Evolutionary conservation across 306 rosid genomes (phyloP).

Genomic region (Aeschynomene evenia): DNA sequence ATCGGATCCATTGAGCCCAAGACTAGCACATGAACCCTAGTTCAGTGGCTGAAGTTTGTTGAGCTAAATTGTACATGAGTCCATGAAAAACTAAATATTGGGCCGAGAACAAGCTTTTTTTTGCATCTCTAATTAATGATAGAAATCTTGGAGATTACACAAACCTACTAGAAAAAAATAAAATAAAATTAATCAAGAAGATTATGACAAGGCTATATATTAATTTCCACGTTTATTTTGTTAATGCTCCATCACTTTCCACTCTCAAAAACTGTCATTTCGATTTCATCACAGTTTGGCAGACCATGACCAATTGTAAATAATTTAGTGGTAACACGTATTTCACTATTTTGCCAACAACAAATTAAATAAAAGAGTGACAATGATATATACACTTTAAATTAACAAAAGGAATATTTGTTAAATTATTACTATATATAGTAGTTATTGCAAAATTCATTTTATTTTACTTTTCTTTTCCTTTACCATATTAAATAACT

Average conservation of each 20-base stretch:
- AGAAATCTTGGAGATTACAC: background rate
- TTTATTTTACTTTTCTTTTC: background rate
- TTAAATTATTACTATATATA: background rate
- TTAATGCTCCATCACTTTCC: conserved; percentile 22
- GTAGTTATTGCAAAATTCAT: background rate
- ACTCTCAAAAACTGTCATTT: conserved; percentile 8
- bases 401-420: background rate
- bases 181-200: background rate
- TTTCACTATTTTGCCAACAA: background rate
- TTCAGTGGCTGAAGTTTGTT: too few species aligned
- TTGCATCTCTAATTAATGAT: background rate
- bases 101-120: background rate
- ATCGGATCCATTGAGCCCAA: too few species aligned
- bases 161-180: background rate
- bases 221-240: conserved; percentile 19
- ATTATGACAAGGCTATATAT: background rate
- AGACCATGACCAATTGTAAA: conserved; percentile 18
- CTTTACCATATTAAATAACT: background rate
- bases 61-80: too few species aligned
- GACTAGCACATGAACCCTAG: too few species aligned
- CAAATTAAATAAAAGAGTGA: background rate
- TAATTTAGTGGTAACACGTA: background rate
- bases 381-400: background rate
- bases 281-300: conserved; percentile 29
- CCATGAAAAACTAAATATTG: too few species aligned